Evolutionary conservation across 1,284 basidiomycete genomes (phyloP), one percentile per base, ranked within the genome.

Genomic region (Ustilago lituana): DNA sequence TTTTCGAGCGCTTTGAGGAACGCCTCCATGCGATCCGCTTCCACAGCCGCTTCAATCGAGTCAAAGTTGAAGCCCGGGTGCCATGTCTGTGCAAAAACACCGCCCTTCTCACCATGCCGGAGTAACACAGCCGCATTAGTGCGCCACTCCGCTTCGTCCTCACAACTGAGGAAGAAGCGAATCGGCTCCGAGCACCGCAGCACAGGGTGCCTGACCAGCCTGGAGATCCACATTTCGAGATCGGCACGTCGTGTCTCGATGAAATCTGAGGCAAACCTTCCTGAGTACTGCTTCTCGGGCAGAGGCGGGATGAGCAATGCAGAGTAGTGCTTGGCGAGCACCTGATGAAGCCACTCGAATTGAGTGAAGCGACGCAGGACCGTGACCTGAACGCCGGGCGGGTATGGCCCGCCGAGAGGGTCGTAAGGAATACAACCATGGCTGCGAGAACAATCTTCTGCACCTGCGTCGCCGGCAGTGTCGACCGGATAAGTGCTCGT

Each of bases 11-110:
- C 51, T 26, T 48, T 43, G 27, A 60, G 49, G 32, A 74, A 71
- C 4, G 56, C 53, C 1, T 74, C 73, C 49, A 76, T 52, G 0
- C 53, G 36, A 29, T 69, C 66, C 9, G 60, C 70, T 23, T 74
- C 66, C 1, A 60, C 26, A 0, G 50, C 70, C 7, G 78, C 61
- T 15, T 71, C 75, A 12, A 26, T 45, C 12, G 64, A 37, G 33
- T 93, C 91, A 35, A 93, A 77, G 78, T 93, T 92, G 83, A 91
- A 93, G 1, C 87, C 89, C 2, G 91, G 92, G 77, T 94, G 91
- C 74, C 88, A 92, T 0, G 93, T 89, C 23, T 87, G 87, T 0
- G 90, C 88, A 75, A 90, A 92, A 78, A 93, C 92, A 22, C 55
- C 59, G 7, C 59, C 50, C 20, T 57, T 52, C 9, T 12, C 17